Conservation (phyloP, 2,329 filamentous ascomycete species). For the Xenosphaeropsis pyriputrescens region DNA sequence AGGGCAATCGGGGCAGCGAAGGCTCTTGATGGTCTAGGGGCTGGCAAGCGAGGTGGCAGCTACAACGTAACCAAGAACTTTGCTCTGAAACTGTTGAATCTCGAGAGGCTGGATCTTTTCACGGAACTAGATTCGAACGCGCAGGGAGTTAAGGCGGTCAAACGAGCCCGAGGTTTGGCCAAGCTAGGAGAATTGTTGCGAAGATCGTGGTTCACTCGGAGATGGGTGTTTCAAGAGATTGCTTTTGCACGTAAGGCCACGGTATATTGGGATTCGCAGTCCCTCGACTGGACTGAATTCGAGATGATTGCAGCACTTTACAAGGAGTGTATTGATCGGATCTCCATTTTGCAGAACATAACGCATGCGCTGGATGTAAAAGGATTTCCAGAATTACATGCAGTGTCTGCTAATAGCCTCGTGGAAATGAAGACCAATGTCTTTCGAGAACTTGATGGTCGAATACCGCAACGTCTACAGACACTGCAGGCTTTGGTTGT, state of each 20-base stretch:
- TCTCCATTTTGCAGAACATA: too few relatives aligned
- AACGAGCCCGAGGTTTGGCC: background rate
- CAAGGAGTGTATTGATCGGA: too few relatives aligned
- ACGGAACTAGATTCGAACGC: background rate
- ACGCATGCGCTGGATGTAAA: too few relatives aligned
- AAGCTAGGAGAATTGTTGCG: background rate
- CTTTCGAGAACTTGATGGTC: too few relatives aligned
- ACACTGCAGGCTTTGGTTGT: too few relatives aligned
- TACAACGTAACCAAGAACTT: too few relatives aligned
- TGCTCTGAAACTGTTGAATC: background rate
- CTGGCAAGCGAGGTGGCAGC: too few relatives aligned
- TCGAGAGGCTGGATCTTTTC: background rate
- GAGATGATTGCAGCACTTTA: background rate
- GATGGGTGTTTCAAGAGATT: background rate
- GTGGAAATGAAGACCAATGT: too few relatives aligned
- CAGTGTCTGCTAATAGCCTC: too few relatives aligned
- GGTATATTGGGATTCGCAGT: background rate
- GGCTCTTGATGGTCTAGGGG: too few relatives aligned
- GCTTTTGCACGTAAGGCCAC: background rate
- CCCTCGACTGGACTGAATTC: background rate
- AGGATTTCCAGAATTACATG: too few relatives aligned
- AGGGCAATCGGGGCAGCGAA: background rate
- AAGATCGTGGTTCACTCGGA: background rate
- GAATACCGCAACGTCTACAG: too few relatives aligned
- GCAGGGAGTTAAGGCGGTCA: background rate